Conservation (phyloP, 352 stramenopile species). For the Phytophthora citrophthora region DNA sequence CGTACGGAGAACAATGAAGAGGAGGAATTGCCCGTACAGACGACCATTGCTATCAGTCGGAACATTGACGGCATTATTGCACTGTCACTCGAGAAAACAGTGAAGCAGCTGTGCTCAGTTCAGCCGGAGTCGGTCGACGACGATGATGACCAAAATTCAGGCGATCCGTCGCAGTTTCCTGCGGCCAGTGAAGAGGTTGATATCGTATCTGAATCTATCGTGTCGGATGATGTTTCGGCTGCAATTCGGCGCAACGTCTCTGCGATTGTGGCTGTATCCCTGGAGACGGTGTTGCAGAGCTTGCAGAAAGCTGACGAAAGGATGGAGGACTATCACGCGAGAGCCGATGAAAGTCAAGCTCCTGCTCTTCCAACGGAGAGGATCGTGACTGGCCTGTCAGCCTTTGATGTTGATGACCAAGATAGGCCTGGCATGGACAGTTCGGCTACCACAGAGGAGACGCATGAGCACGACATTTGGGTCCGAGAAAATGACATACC, state of each 20-base stretch:
- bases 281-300: slow-evolving; percentile 34
- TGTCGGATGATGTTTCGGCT: slow-evolving; percentile 26
- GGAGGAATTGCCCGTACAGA: slow-evolving; percentile 37
- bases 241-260: slow-evolving; percentile 41
- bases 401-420: not conserved
- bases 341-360: not conserved
- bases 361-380: not conserved
- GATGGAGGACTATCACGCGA: not conserved
- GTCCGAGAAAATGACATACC: slow-evolving; percentile 3
- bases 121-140: slow-evolving; percentile 2
- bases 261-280: slow-evolving; percentile 34
- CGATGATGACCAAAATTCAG: not conserved
- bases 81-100: slow-evolving; percentile 43
- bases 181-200: slow-evolving; percentile 1
- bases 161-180: slow-evolving; percentile 1
- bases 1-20: slow-evolving; percentile 19
- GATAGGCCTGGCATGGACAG: not conserved
- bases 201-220: not conserved
- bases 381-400: not conserved
- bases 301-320: slow-evolving; percentile 20
- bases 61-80: slow-evolving; percentile 49
- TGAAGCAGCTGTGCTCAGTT: slow-evolving; percentile 11
- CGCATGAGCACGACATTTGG: not conserved
- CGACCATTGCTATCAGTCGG: slow-evolving; percentile 45
- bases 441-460: not conserved